phyloP scores from a whole-genome alignment of 805 yeast species.

The Cyberlindnera subsufficiens region DNA sequence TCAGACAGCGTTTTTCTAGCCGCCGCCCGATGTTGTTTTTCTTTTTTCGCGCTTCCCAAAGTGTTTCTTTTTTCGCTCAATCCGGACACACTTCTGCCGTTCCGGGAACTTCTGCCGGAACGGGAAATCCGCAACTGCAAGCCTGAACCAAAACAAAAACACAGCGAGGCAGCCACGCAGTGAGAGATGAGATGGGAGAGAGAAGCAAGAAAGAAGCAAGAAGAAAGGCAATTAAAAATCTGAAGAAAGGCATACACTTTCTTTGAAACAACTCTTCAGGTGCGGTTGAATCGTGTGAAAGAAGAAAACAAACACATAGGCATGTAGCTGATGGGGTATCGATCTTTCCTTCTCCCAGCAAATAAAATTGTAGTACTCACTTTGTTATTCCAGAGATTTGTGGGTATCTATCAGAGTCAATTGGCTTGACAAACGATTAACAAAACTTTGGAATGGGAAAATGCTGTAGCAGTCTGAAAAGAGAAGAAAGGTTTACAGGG shows the following conservation, averaged over 20 bases:
- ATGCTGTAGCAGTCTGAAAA: background rate
- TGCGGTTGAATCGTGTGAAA: no score
- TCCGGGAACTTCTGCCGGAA: background rate
- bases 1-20: background rate
- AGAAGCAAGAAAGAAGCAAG: no score
- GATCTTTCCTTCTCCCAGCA: no score
- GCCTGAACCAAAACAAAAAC: background rate
- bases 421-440: background rate
- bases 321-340: no score
- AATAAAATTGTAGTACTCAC: background rate
- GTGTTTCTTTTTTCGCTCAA: background rate
- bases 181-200: background rate
- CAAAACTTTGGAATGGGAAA: slow-evolving; percentile 4
- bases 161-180: background rate
- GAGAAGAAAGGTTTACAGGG: background rate
- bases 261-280: no score
- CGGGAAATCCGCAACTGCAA: no score
- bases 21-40: no score
- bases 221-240: no score
- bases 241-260: no score
- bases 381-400: slow-evolving; percentile 2
- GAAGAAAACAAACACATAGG: no score
- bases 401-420: slow-evolving; percentile 3
- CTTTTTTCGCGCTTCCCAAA: no score
- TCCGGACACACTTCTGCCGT: background rate